phyloP scores from a whole-genome alignment of 345 rosid species.

The Mallotus nudiflorus region DNA sequence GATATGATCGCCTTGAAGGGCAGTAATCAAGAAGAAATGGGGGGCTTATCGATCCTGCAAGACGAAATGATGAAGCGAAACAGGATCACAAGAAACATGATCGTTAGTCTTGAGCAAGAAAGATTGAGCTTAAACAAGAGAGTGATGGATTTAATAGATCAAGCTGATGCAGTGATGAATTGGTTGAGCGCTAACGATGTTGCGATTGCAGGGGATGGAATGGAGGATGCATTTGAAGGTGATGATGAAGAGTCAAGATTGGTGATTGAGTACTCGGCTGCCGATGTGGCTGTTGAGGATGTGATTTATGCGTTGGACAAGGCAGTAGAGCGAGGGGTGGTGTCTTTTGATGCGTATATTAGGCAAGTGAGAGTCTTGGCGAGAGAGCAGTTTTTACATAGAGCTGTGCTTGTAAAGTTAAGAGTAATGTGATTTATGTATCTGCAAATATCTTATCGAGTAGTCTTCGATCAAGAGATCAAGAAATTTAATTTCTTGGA shows the following conservation, averaged over 20 bases:
- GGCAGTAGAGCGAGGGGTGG: constrained; percentile 41
- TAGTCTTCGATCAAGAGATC: too few species aligned
- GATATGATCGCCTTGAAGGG: constrained; percentile 36
- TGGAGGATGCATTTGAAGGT: constrained; percentile 36
- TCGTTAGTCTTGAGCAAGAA: constrained; percentile 43
- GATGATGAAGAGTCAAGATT: constrained; percentile 31
- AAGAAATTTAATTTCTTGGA: too few species aligned
- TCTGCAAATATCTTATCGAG: too few species aligned
- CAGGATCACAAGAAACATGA: background rate
- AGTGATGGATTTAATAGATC: constrained; percentile 21
- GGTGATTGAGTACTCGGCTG: constrained; percentile 39
- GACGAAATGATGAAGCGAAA: constrained; percentile 36
- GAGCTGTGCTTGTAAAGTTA: constrained; percentile 17
- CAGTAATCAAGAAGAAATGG: constrained; percentile 39
- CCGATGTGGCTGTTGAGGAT: constrained; percentile 59
- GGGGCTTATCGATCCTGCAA: constrained; percentile 38
- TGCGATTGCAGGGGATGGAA: constrained; percentile 21
- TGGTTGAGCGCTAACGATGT: constrained; percentile 48
- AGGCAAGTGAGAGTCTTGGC: constrained; percentile 62
- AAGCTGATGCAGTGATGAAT: constrained; percentile 29
- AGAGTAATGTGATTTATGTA: too few species aligned
- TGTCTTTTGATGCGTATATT: constrained; percentile 48
- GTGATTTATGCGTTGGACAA: constrained; percentile 48
- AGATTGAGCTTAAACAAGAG: constrained; percentile 32
- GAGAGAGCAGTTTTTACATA: constrained; percentile 59